These are phyloP conservation scores for Naganishia sp. DNA, from an alignment of 1,284 basidiomycete genomes.

Conservation along the genomic window DNA sequence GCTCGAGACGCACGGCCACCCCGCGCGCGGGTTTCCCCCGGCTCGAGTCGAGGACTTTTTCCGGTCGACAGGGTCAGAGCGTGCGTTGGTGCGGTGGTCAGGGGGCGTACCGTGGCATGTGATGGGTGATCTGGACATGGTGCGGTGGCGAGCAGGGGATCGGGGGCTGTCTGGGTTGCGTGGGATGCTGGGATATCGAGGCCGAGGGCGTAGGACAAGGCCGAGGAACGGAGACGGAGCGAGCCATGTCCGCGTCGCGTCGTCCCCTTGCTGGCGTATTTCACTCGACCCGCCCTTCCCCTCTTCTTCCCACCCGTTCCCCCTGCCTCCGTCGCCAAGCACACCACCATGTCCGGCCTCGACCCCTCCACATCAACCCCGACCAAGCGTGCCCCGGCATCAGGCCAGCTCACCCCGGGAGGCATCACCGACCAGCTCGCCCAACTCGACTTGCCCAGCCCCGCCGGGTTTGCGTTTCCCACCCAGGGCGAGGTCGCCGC, in stretches of 20 bases:
- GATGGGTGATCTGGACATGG: constrained; percentile 66
- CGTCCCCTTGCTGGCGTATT: not conserved
- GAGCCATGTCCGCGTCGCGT: constrained; percentile 3
- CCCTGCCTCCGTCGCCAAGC: too few species aligned
- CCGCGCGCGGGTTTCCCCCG: constrained; percentile 75
- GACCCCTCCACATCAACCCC: constrained; percentile 13
- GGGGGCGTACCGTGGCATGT: constrained; percentile 75
- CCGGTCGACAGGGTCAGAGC: not conserved
- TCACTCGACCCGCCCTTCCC: not conserved
- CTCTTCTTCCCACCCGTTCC: too few species aligned
- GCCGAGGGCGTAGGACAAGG: not conserved
- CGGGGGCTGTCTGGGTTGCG: too few species aligned
- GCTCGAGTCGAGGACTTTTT: constrained; percentile 77
- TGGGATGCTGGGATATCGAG: not conserved
- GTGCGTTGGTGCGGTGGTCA: not conserved
- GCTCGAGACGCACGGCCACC: constrained; percentile 62
- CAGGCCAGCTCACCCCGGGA: constrained; percentile 43
- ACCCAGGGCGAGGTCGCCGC: constrained; percentile 27
- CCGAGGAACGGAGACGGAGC: not conserved
- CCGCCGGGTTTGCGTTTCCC: constrained; percentile 43
- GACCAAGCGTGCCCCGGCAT: constrained; percentile 8
- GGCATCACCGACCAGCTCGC: constrained; percentile 50
- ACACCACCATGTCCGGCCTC: constrained; percentile 19
- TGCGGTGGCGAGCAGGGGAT: constrained; percentile 12
- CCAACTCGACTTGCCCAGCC: constrained; percentile 52